A percentile compares a stretch with the other conserved stretches of the same genome.
These are phyloP conservation scores for Mikania micrantha DNA, from an alignment of 129 eudicot species.

Conservation along the genomic window DNA sequence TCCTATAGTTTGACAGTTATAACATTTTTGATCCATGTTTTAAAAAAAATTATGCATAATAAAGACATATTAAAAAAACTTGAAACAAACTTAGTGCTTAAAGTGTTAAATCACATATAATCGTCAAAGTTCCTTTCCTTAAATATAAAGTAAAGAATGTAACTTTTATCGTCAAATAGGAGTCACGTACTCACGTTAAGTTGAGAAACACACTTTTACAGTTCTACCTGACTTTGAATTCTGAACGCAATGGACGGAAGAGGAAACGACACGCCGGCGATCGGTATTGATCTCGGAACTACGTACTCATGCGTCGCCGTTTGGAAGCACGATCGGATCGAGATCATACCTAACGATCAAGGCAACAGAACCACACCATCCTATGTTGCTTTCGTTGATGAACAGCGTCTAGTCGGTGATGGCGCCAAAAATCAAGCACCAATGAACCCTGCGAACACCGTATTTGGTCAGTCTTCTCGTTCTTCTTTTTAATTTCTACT, in stretches of 20 bases:
- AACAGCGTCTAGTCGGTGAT: slow-evolving; percentile 18
- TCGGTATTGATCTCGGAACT: slow-evolving; percentile 2
- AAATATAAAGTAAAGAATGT: too few relatives aligned
- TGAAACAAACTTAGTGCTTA: too few relatives aligned
- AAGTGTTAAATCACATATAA: too few relatives aligned
- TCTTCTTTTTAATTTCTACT: neutral
- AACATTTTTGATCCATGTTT: too few relatives aligned
- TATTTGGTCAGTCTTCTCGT: neutral
- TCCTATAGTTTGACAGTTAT: too few relatives aligned
- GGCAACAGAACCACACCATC: slow-evolving; percentile 20
- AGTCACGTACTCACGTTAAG: neutral
- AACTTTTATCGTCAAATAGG: neutral
- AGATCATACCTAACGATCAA: slow-evolving; percentile 12
- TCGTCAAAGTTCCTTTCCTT: too few relatives aligned
- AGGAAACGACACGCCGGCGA: neutral
- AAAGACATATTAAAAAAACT: too few relatives aligned
- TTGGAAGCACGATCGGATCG: slow-evolving; percentile 1
- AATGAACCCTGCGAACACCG: slow-evolving; percentile 19
- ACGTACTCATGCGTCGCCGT: neutral
- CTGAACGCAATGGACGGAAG: neutral
- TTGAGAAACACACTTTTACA: neutral
- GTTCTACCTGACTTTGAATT: neutral
- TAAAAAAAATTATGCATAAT: too few relatives aligned
- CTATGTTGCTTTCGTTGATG: slow-evolving; percentile 13
- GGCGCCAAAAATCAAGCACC: slow-evolving; percentile 21